Evolutionary conservation across 106 monocot genomes (phyloP), one percentile per base, ranked within the genome.

Genomic region (Dendrobium catenatum): DNA sequence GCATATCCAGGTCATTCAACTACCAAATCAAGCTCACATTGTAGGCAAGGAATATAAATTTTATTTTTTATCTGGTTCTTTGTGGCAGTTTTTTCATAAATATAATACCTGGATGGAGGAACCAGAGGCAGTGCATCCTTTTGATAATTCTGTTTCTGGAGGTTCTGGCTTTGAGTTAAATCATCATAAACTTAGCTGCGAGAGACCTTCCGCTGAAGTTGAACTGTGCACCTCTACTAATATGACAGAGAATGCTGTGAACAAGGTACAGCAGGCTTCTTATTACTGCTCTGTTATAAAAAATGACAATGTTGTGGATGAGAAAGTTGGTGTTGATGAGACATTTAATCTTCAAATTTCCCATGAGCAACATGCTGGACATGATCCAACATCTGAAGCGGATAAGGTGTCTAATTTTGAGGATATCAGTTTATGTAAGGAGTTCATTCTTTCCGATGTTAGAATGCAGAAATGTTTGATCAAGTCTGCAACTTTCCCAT

Each of bases 111-210:
- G 13, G 33, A 70, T 70, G 70, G 70, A 70, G 70, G 70, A 13
- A 33, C 37, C 1, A 70, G 4, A 27, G 27, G 37, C 13, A 31
- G 16, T 70, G 1, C 70, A 70, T 27, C 70, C 33, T 70, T 37
- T 70, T 11, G 13, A 11, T 70, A 70, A 40, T 70, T 70, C 70
- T 37, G 70, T 70, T 70, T 70, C 70, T 70, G 70, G 33, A 31
- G 70, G 15, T 27, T 20, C 70, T 70, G 11, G 9, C 70, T 70
- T 9, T 16, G 70, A 70, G 70, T 70, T 37, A 33, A 70, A 15
- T 37, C 70, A 2, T 13, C 70, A 13, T 40, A 31, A 11, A 13
- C 37, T 70, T 20, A 4, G 4, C 70, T 31, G 37, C 9, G n/a
- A 37, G n/a, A 37, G 1, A 15, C 11, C 70, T 10, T 31, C 37